Percentiles rank a stretch among this genome's conserved stretches.
Conservation (phyloP, 306 rosid genomes). For the Quercus cerris region DNA sequence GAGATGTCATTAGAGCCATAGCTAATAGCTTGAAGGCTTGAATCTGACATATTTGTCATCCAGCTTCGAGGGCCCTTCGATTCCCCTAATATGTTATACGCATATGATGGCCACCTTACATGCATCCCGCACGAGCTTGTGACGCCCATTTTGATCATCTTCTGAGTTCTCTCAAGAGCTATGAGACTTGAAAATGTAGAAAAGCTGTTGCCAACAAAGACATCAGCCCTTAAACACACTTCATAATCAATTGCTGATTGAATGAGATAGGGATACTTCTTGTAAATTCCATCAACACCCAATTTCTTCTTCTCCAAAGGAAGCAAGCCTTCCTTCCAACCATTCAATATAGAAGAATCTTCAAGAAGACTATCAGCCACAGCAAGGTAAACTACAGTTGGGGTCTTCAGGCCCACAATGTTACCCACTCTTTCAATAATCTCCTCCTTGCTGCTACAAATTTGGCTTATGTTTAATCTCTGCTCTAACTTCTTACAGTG, state of each 20-base stretch:
- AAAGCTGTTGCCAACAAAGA: conserved; percentile 89
- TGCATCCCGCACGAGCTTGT: conserved; percentile 40
- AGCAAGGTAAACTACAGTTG: conserved; percentile 66
- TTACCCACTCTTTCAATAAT: conserved; percentile 66
- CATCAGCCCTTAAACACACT: conserved; percentile 74
- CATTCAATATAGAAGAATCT: conserved; percentile 55
- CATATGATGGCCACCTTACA: conserved; percentile 79
- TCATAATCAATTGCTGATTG: conserved; percentile 92
- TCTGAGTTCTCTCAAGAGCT: conserved; percentile 85
- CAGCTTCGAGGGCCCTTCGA: conserved; percentile 65
- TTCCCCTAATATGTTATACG: conserved; percentile 64
- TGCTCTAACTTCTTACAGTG: conserved; percentile 81
- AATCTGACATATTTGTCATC: conserved; percentile 70
- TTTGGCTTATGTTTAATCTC: conserved; percentile 55
- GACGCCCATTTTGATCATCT: conserved; percentile 44
- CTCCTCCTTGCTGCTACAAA: conserved; percentile 82
- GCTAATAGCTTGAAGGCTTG: conserved; percentile 69
- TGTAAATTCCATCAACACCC: conserved; percentile 54
- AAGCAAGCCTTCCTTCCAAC: conserved; percentile 67
- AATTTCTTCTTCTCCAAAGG: conserved; percentile 80
- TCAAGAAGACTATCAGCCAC: conserved; percentile 78
- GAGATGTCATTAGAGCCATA: conserved; percentile 68
- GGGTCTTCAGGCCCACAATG: conserved; percentile 38
- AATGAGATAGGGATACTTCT: conserved; percentile 74
- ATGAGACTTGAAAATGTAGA: conserved; percentile 90